phyloP scores from a whole-genome alignment of 805 yeast species.

The Metschnikowia gelsemii region DNA sequence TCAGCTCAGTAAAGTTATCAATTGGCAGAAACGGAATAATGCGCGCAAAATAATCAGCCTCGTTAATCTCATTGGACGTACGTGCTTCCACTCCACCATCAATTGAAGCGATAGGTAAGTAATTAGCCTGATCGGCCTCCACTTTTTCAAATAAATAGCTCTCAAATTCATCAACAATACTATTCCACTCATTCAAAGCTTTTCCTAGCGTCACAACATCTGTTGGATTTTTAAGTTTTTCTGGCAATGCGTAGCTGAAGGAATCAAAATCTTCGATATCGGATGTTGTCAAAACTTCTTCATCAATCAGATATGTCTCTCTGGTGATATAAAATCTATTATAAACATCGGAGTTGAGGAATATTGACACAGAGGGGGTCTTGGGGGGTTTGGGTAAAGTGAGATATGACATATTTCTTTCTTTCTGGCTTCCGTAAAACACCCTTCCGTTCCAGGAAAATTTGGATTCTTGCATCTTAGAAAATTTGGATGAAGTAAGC shows the following conservation, averaged over 20 bases:
- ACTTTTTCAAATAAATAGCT: conserved; percentile 33
- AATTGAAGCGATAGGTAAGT: conserved; percentile 8
- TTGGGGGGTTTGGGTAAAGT: conserved; percentile 18
- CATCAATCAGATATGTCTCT: conserved; percentile 18
- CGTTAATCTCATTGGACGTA: conserved; percentile 22
- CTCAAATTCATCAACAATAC: conserved; percentile 47
- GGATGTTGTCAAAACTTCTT: conserved; percentile 14
- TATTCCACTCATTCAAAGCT: conserved; percentile 53
- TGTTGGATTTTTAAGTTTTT: conserved; percentile 3
- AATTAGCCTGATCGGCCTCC: conserved; percentile 20
- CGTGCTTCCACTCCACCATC: conserved; percentile 4
- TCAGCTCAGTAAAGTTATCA: conserved; percentile 26
- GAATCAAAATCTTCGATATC: conserved; percentile 11
- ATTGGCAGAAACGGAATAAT: conserved; percentile 42
- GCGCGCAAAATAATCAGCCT: conserved; percentile 35
- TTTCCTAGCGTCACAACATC: conserved; percentile 36
- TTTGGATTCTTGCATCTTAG: conserved; percentile 18
- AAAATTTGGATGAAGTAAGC: conserved; percentile 30
- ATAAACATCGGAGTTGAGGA: conserved; percentile 27
- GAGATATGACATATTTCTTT: conserved; percentile 6
- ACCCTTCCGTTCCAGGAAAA: conserved; percentile 1
- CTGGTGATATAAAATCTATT: conserved; percentile 31
- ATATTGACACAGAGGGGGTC: conserved; percentile 18
- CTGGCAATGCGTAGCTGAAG: conserved; percentile 3
- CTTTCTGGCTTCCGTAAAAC: conserved; percentile 9